Evolutionary conservation across 2,329 filamentous ascomycete genomes (phyloP), one percentile per base, ranked within the genome.

Genomic region (Trichoderma sp.): DNA sequence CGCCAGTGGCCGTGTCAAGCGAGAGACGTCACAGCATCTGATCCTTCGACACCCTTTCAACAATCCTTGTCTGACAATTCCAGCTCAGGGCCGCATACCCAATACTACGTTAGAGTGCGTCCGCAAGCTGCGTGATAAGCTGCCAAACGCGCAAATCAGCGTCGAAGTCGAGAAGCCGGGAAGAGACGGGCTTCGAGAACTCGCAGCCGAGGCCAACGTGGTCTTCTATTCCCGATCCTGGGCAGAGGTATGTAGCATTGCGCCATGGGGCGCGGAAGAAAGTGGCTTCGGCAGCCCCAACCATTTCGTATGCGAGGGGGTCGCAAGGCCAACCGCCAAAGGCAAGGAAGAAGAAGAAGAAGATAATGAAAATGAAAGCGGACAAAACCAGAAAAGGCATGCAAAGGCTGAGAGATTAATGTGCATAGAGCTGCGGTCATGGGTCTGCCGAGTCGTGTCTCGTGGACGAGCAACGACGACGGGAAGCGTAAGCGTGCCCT

Each of bases 181-280:
- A 13, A 86, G 92, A 12, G 79, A 81, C 32, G 90, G 89, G 3
- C 83, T 93, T 70, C 81, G 84, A 64, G 83, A 87, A 32, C 84
- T 93, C 62, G 90, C 90, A 30, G 82, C 83, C 47, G 84, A 86
- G 75, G 91, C 90, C 28, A 89, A 93, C 76, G 86, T 92, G 20
- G 88, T 93, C n/a, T 93, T 93, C 78, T 93, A 91, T 80, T 92
- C 91, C 13, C 88, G 86, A 76, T 85, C 84, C 65, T 94, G 92
- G 91, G 91, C 91, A 72, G 86, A 90, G 83, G 90, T 91, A 80
- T 80, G 79, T 61, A 47, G 23, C 50, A 68, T 43, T 62, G 57
- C 5, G 39, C 26, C 28, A 28, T 28, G 39, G 39, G 57, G 57
- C 36, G 28, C 39, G n/a, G 13, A 69, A 20, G 17, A 50, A 50